Conservation (phyloP, 768 basidiomycete species). For the Suillus placidus region DNA sequence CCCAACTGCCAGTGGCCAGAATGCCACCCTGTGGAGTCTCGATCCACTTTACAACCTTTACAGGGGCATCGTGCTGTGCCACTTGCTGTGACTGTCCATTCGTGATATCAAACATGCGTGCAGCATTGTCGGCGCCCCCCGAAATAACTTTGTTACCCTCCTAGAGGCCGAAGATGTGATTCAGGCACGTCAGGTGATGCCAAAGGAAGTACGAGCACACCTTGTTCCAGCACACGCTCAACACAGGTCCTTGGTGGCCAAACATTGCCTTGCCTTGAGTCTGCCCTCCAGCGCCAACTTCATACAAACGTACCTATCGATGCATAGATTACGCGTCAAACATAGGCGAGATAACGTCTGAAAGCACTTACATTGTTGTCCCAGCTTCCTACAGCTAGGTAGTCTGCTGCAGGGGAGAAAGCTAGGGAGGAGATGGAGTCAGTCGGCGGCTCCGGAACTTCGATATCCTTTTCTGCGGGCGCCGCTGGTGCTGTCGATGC, state of each 20-base stretch:
- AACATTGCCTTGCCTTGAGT: constrained; percentile 92
- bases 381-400: constrained; percentile 93
- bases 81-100: constrained; percentile 84
- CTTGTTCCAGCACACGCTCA: constrained; percentile 91
- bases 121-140: constrained; percentile 93
- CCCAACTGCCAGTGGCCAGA: constrained; percentile 95
- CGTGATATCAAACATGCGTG: constrained; percentile 87
- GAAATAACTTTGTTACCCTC: constrained; percentile 91
- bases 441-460: constrained; percentile 76
- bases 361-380: constrained; percentile 74
- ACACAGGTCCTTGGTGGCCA: constrained; percentile 85
- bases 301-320: constrained; percentile 87
- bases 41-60: constrained; percentile 81
- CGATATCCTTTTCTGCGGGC: constrained; percentile 72
- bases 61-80: constrained; percentile 88
- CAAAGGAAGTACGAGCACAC: constrained; percentile 44
- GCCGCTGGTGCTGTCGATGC: constrained; percentile 40
- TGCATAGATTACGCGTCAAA: constrained; percentile 20
- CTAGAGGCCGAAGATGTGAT: constrained; percentile 40
- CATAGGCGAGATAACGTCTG: not conserved
- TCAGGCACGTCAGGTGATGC: not conserved
- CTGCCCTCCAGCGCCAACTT: constrained; percentile 78
- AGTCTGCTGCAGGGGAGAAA: constrained; percentile 85
- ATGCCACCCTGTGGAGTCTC: constrained; percentile 76
- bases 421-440: constrained; percentile 87